phyloP scores from a whole-genome alignment of 2,329 filamentous ascomycete genomes.

The Paramyrothecium roridum region DNA sequence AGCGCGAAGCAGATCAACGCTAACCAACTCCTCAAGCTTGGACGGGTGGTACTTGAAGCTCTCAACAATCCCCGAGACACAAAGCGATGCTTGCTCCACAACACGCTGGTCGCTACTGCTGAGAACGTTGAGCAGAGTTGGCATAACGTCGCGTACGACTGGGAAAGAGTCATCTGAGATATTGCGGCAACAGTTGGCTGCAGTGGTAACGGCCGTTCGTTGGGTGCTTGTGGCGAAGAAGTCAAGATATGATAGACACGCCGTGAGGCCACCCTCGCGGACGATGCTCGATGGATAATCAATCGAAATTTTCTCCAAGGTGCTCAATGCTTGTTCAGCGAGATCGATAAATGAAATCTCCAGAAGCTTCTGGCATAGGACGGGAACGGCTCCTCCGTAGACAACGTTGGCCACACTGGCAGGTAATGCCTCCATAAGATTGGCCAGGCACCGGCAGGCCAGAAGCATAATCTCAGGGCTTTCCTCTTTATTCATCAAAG shows the following conservation, averaged over 20 bases:
- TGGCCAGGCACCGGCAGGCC: constrained; percentile 91
- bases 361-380: constrained; percentile 89
- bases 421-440: constrained; percentile 95
- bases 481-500: constrained; percentile 90
- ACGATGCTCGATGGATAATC: constrained; percentile 96
- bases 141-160: constrained; percentile 94
- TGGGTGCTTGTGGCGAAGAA: constrained; percentile 98
- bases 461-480: constrained; percentile 97
- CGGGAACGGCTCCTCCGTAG: constrained; percentile 92
- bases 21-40: constrained; percentile 90
- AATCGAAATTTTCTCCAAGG: constrained; percentile 93
- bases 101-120: constrained; percentile 93
- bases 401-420: constrained; percentile 93
- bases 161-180: constrained; percentile 91
- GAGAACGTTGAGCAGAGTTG: constrained; percentile 85
- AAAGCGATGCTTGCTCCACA: constrained; percentile 93
- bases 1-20: constrained; percentile 78
- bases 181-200: constrained; percentile 96
- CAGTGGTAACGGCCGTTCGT: constrained; percentile 92
- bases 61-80: constrained; percentile 92
- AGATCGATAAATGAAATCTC: constrained; percentile 97
- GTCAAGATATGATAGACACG: constrained; percentile 93
- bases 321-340: constrained; percentile 94
- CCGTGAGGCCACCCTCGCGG: constrained; percentile 88
- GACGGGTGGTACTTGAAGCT: constrained; percentile 88